A percentile compares a stretch with the other conserved stretches of the same genome.
Evolutionary conservation across 1,284 basidiomycete genomes (phyloP).

Genomic region (Ustilago curta): DNA sequence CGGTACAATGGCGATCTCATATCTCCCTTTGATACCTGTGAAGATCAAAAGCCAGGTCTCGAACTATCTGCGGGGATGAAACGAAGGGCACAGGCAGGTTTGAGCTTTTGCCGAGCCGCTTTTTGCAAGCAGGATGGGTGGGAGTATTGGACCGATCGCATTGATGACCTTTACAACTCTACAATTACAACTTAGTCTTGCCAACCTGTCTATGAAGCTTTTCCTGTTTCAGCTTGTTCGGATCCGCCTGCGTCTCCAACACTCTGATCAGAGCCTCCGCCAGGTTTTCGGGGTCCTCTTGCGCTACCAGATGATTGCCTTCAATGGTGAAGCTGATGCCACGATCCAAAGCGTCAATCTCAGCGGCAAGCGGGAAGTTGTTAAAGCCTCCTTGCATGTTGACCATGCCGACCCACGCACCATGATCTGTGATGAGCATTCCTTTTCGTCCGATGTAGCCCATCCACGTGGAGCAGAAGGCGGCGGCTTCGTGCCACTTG

Average conservation of each 20-base stretch:
- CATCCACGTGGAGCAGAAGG: constrained; percentile 50
- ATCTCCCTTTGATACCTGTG: no score
- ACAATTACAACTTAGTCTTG: constrained; percentile 26
- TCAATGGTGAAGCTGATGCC: constrained; percentile 30
- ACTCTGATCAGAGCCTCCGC: constrained; percentile 34
- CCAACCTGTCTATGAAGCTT: constrained; percentile 35
- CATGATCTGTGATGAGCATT: constrained; percentile 21
- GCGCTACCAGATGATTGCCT: constrained; percentile 60
- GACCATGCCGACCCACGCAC: constrained; percentile 34
- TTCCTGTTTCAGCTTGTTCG: constrained; percentile 25
- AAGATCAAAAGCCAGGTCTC: no score
- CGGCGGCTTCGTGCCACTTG: constrained; percentile 62
- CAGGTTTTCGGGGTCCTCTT: constrained; percentile 51
- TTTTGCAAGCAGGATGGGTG: no score
- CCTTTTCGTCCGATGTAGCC: constrained; percentile 26
- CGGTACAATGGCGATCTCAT: no score
- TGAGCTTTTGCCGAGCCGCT: no score
- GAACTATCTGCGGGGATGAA: no score
- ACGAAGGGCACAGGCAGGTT: neutral
- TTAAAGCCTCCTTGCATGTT: constrained; percentile 43
- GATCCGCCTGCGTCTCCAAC: constrained; percentile 28
- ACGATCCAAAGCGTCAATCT: constrained; percentile 38
- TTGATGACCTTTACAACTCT: neutral
- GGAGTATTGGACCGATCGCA: no score
- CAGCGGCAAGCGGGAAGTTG: constrained; percentile 23